Percentiles rank a stretch among this genome's conserved stretches.
Conservation (phyloP, 805 yeast species). For the Starmerella kuoi region DNA sequence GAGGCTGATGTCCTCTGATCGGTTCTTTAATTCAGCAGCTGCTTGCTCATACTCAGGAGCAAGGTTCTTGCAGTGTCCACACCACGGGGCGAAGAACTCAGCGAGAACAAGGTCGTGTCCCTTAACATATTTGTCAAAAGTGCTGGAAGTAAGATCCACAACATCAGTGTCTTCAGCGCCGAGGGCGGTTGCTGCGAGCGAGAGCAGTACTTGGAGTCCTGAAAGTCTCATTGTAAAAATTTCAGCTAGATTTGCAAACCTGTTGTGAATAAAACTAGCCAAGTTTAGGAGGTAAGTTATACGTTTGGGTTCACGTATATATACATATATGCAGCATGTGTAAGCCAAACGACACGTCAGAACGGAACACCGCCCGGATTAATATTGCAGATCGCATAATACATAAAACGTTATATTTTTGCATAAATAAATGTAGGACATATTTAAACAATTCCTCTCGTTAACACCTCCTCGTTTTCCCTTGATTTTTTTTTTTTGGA, state of each 20-base stretch:
- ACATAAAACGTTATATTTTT: too few relatives aligned
- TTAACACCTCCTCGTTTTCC: too few relatives aligned
- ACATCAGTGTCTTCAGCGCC: slow-evolving; percentile 74
- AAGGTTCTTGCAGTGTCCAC: slow-evolving; percentile 66
- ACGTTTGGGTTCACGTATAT: too few relatives aligned
- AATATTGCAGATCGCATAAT: too few relatives aligned
- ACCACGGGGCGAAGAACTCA: slow-evolving; percentile 96
- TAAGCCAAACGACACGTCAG: slow-evolving; percentile 16
- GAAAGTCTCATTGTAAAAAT: slow-evolving; percentile 31
- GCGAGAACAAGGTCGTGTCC: slow-evolving; percentile 70
- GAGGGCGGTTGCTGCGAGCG: slow-evolving; percentile 35
- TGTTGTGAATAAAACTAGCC: too few relatives aligned
- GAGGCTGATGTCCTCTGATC: slow-evolving; percentile 30
- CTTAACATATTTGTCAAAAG: slow-evolving; percentile 52
- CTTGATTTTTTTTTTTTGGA: too few relatives aligned
- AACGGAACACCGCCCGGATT: too few relatives aligned
- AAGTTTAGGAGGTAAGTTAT: too few relatives aligned
- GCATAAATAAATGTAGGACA: too few relatives aligned
- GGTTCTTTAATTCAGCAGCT: slow-evolving; percentile 16
- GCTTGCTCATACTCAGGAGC: slow-evolving; percentile 31
- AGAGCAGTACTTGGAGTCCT: slow-evolving; percentile 28
- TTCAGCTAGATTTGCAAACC: too few relatives aligned
- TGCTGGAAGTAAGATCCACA: slow-evolving; percentile 56
- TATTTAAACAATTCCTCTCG: too few relatives aligned
- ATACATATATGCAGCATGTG: slow-evolving; percentile 2